Percentiles rank a stretch among this genome's conserved stretches.
Evolutionary conservation across 352 stramenopile genomes (phyloP).

Genomic region (Globisporangium sylvaticum): DNA sequence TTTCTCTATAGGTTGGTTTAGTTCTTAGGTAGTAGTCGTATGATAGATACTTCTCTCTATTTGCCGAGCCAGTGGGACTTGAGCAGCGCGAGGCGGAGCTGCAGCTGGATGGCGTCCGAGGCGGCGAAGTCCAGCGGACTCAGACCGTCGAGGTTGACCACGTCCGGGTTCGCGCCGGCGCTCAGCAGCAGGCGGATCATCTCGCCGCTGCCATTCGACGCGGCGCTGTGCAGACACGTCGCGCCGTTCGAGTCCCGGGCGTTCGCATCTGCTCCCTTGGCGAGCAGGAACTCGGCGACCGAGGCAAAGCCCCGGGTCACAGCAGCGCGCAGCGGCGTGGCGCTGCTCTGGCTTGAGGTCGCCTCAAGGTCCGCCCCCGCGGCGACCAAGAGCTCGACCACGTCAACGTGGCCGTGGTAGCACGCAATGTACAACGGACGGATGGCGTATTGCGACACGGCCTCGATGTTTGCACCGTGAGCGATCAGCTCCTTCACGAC

Average conservation of each 20-base stretch:
- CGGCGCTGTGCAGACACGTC: slow-evolving; percentile 46
- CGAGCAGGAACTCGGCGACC: slow-evolving; percentile 38
- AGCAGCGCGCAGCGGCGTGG: slow-evolving; percentile 43
- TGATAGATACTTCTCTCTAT: not conserved
- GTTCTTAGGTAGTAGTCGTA: not conserved
- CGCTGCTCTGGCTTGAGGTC: slow-evolving; percentile 35
- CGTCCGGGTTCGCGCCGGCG: slow-evolving; percentile 34
- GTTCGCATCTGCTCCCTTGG: slow-evolving; percentile 37
- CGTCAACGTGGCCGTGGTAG: slow-evolving; percentile 44
- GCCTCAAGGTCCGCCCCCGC: slow-evolving; percentile 39
- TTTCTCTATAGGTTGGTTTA: slow-evolving; percentile 1
- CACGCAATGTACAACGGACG: slow-evolving; percentile 44
- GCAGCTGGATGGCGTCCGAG: slow-evolving; percentile 39
- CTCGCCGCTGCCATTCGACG: slow-evolving; percentile 34
- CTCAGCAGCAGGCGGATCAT: slow-evolving; percentile 37
- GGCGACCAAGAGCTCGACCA: slow-evolving; percentile 38
- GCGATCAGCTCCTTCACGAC: slow-evolving; percentile 39
- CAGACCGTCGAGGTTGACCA: slow-evolving; percentile 28
- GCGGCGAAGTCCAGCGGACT: slow-evolving; percentile 42
- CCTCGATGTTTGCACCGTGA: slow-evolving; percentile 42
- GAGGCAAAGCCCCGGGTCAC: slow-evolving; percentile 32
- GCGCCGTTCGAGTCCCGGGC: slow-evolving; percentile 37
- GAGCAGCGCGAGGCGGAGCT: slow-evolving; percentile 45
- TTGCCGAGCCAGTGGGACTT: slow-evolving; percentile 53
- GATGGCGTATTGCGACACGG: slow-evolving; percentile 34